Base-by-base conservation (phyloP, 768 basidiomycete species). In the Chlorophyllum brunneum region DNA sequence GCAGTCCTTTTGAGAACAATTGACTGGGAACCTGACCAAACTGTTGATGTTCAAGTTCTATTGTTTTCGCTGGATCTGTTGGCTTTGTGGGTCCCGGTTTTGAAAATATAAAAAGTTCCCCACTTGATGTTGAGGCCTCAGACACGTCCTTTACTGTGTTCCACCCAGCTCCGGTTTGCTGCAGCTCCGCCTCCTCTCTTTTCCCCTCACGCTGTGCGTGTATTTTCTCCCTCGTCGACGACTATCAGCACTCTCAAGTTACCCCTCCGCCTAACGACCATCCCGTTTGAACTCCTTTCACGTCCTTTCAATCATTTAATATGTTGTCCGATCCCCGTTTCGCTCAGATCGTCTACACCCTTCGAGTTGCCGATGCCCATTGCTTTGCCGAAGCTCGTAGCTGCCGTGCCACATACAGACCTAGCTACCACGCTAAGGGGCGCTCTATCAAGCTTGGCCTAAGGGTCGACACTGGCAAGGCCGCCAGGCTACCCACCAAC, bases 351-450 rank as follows among this genome's bases (percentile, higher is more conserved):
- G 56, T 72, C 31, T 54, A 56, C 49, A 72, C 70, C 48, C 68
- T 81, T 33, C 73, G 69, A 15, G 54, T 59, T 23, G 68, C 81
- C 39, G 82, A 81, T 62, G 60, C 56, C 3, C 72, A 67, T 41
- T 74, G 76, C 61, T 36, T 57, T 27, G 58, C 55, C 16, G 61
- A 78, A 48, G 78, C 79, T 2, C 60, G 62, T 27, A 59, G 62
- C 33, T 61, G 69, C 22, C 78, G 80, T 43, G 57, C 56, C 20
- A 54, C 65, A 2, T 62, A 65, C 4, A 63, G 42, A 7, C 72
- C 68, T 13, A 76, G 76, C 0, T 57, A 70, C 54, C 78, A 77
- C 58, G 82, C 82, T 8, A 75, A 72, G 49, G 69, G 61, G n/a
- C 75, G 67, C 22, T 82, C 82, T 3, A 58, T 54, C 10, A 54